phyloP scores from a whole-genome alignment of 352 stramenopile species.

The Plasmopara halstedii region DNA sequence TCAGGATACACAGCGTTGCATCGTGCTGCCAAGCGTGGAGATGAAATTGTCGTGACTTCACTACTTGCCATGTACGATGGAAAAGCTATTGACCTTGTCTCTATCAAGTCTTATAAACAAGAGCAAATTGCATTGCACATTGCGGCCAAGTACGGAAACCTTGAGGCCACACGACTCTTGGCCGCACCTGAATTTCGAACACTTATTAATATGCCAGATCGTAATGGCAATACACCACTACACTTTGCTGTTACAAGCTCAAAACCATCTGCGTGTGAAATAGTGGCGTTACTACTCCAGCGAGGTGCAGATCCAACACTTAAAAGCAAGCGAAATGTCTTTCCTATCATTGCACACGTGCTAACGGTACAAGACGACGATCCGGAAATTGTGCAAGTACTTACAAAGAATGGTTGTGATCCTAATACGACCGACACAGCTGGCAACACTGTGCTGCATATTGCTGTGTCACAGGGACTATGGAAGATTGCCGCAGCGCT shows the following conservation, averaged over 20 bases:
- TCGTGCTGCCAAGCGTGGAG: constrained; percentile 60
- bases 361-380: constrained; percentile 64
- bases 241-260: constrained; percentile 73
- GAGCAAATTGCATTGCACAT: constrained; percentile 76
- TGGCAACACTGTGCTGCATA: constrained; percentile 75
- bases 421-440: constrained; percentile 60
- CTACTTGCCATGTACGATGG: constrained; percentile 80
- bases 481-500: constrained; percentile 68
- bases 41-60: constrained; percentile 54
- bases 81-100: constrained; percentile 51
- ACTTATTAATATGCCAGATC: constrained; percentile 56
- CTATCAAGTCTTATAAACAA: constrained; percentile 62
- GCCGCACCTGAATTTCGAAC: constrained; percentile 44
- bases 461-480: constrained; percentile 63
- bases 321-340: constrained; percentile 67
- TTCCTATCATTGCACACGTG: constrained; percentile 70
- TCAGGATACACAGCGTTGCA: constrained; percentile 78
- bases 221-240: constrained; percentile 75
- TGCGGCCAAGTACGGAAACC: constrained; percentile 70
- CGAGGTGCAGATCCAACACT: constrained; percentile 50
- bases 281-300: constrained; percentile 56
- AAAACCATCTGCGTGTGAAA: constrained; percentile 30
- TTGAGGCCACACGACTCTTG: constrained; percentile 47
- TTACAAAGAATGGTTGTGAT: constrained; percentile 72
- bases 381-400: constrained; percentile 56